These are phyloP conservation scores for Zopfia rhizophila DNA, from an alignment of 2,329 filamentous ascomycete species.

Conservation along the genomic window DNA sequence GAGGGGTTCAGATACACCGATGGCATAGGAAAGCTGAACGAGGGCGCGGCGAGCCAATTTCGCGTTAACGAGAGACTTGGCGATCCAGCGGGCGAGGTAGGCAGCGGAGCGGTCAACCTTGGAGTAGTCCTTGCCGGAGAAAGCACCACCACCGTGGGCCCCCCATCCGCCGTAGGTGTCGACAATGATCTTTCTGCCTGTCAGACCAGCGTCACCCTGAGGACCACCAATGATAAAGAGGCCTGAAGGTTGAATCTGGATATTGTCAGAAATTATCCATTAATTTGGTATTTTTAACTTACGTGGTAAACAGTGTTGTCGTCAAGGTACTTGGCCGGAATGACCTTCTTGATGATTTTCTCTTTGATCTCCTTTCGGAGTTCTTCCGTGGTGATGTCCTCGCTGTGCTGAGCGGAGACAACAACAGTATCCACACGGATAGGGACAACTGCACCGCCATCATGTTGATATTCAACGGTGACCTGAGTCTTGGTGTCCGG, in stretches of 20 bases:
- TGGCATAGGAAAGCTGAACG: slow-evolving; percentile 99
- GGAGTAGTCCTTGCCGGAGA: slow-evolving; percentile 99
- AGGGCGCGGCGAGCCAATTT: slow-evolving; percentile 91
- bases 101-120: slow-evolving; percentile 99
- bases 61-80: slow-evolving; percentile 94
- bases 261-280: slow-evolving; percentile 23
- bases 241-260: slow-evolving; percentile 91
- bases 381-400: slow-evolving; percentile 88
- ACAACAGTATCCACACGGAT: slow-evolving; percentile 96
- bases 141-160: slow-evolving; percentile 99
- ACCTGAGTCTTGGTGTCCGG: slow-evolving; percentile 99
- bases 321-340: slow-evolving; percentile 90
- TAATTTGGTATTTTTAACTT: slow-evolving; percentile 50
- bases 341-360: slow-evolving; percentile 96
- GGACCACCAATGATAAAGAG: slow-evolving; percentile 99
- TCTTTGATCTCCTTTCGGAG: slow-evolving; percentile 94
- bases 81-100: slow-evolving; percentile 98
- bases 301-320: slow-evolving; percentile 96
- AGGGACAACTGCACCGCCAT: slow-evolving; percentile 91
- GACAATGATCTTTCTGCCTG: slow-evolving; percentile 99
- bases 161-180: slow-evolving; percentile 99
- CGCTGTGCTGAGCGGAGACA: slow-evolving; percentile 92
- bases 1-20: slow-evolving; percentile 96
- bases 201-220: slow-evolving; percentile 98
- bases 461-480: slow-evolving; percentile 98